Base-by-base conservation (phyloP, 2,329 filamentous ascomycete species). In the Fusarium vanettenii region DNA sequence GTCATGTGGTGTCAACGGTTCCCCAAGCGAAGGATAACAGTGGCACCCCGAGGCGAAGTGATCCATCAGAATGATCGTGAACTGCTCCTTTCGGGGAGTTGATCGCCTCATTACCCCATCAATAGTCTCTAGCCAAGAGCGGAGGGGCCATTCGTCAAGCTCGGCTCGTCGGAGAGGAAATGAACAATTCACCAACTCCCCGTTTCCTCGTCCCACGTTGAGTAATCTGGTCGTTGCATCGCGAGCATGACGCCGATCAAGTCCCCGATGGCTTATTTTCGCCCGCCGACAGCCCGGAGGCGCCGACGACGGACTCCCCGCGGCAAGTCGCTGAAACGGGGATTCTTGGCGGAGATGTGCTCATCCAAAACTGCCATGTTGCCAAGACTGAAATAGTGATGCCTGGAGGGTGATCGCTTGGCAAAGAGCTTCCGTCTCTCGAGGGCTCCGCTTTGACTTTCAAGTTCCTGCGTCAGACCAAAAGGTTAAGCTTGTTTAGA, bases 41-140 rank as follows among this genome's bases (percentile, higher is more conserved):
- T 61, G 63, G 69, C 31, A n/a, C 13, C 35, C 41, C 25, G 5
- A 41, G 16, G n/a, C 25, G 5, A 41, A 14, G n/a, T 18, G 52
- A 33, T 50, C 33, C 59, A 70, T 63, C 33, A 22, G 33, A 52
- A 50, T 35, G 50, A 52, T 43, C 59, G 39, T 29, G 22, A 22
- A 66, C 25, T 39, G 65, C 22, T 41, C 50, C 41, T 27, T 70
- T 67, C 72, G 72, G 72, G 72, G 72, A 74, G 65, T 73, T 62
- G 43, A 75, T 75, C 72, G 57, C 60, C 33, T 59, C 64, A 64
- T 31, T 31, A 13, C 48, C 48, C 56, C 29, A 55, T 68, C 39
- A n/a, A 74, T 61, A 55, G 29, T 66, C 39, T 48, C 39, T 45
- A 55, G 60, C 59, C 71, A 50, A 60, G 41, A 25, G n/a, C n/a